Conservation (phyloP, 768 basidiomycete species). For the Amanita pallidorosea region DNA sequence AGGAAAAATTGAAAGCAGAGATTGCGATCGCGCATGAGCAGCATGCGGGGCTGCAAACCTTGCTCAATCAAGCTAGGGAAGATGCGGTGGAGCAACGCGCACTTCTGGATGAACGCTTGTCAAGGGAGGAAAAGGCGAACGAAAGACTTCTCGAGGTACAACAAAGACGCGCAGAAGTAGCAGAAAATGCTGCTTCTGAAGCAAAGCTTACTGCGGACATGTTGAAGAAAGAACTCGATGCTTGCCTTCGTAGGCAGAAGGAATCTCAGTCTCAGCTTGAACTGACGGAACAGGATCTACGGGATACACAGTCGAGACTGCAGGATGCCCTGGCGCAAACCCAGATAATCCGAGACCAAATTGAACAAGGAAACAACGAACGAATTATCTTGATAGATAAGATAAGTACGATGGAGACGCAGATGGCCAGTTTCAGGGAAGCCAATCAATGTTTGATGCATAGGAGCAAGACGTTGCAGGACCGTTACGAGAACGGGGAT, state of each 20-base stretch:
- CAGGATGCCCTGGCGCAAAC: neutral
- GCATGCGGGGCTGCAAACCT: slow-evolving; percentile 18
- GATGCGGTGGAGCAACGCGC: neutral
- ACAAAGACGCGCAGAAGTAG: slow-evolving; percentile 15
- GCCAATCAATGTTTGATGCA: slow-evolving; percentile 1
- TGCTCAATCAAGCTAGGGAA: slow-evolving; percentile 12
- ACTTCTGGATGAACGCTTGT: slow-evolving; percentile 13
- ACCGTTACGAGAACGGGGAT: slow-evolving; percentile 33
- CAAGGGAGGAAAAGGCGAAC: slow-evolving; percentile 16
- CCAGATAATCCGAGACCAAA: neutral
- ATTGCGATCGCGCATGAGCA: slow-evolving; percentile 30
- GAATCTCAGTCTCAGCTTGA: slow-evolving; percentile 7
- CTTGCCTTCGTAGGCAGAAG: neutral
- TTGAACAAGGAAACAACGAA: slow-evolving; percentile 7
- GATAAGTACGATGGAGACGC: neutral
- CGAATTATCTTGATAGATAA: slow-evolving; percentile 5
- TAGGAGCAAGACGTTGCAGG: slow-evolving; percentile 14
- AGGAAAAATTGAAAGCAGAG: slow-evolving; percentile 24
- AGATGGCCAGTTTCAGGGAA: neutral
- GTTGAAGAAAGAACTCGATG: slow-evolving; percentile 5
- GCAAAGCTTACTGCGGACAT: slow-evolving; percentile 11
- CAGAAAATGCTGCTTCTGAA: slow-evolving; percentile 16
- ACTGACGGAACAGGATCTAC: slow-evolving; percentile 7
- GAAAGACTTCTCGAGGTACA: slow-evolving; percentile 18
- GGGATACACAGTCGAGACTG: neutral